These are phyloP conservation scores for Fusarium sp. DNA, from an alignment of 2,329 filamentous ascomycete genomes.

Conservation along the genomic window DNA sequence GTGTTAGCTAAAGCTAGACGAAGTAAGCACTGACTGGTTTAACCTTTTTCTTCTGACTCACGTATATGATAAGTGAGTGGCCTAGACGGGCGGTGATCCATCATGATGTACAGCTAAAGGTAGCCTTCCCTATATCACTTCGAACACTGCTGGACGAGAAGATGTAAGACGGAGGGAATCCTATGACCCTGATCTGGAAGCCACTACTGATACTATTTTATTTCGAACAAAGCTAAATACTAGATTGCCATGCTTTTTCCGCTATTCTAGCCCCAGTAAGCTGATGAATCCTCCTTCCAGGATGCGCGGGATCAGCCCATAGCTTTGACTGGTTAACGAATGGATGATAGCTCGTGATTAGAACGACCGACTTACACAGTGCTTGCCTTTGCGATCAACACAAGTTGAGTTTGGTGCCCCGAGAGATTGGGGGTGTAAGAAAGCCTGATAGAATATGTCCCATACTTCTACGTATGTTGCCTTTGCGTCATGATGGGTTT, in stretches of 20 bases:
- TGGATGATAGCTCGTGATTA: accelerated
- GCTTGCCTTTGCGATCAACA: background rate
- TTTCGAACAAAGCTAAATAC: too few relatives aligned
- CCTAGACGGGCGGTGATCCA: too few relatives aligned
- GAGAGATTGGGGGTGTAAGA: background rate
- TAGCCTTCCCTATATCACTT: too few relatives aligned
- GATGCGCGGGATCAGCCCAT: background rate
- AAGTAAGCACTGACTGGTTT: too few relatives aligned
- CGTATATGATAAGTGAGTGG: too few relatives aligned
- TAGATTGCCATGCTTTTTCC: background rate
- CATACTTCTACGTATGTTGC: background rate
- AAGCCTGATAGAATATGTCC: conserved; percentile 16
- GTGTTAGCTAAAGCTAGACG: too few relatives aligned
- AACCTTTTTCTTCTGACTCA: too few relatives aligned
- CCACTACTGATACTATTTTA: too few relatives aligned
- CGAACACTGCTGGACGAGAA: too few relatives aligned
- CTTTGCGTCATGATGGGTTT: background rate
- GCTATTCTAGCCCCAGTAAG: conserved; percentile 10
- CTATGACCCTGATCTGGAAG: too few relatives aligned
- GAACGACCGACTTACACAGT: background rate
- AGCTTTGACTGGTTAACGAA: background rate
- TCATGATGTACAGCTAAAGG: too few relatives aligned
- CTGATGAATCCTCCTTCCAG: background rate
- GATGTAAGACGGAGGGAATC: too few relatives aligned
- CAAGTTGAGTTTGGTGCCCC: background rate